Base-by-base conservation (phyloP, 306 rosid genomes). In the Dryas drummondii region DNA sequence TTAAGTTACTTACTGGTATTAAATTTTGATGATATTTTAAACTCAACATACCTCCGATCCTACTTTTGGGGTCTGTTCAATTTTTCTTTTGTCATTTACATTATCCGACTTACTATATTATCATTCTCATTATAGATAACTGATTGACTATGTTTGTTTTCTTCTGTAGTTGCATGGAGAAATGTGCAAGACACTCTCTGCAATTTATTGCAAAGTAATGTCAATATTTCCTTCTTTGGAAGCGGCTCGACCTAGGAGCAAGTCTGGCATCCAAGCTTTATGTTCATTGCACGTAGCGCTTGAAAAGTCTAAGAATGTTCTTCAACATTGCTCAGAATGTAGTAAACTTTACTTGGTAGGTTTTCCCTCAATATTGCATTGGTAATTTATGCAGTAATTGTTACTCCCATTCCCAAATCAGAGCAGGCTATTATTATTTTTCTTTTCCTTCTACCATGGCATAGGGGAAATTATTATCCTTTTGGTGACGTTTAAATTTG, bases 171-270 rank as follows among this genome's bases (percentile, higher is more conserved):
- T 94, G 84, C 99, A 94, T 75, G 96, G 93, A 85, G 90, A 89
- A 70, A 86, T 92, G 97, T 94, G 93, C 96, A 92, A 92, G 97
- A 70, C 82, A 47, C 91, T 94, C 69, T 86, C 99, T 80, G 70
- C 85, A 68, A 84, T 86, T 72, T 90, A 90, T 88, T 85, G 90
- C 86, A 91, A 84, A 87, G 85, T 94, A 69, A 76, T 90, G 85
- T 84, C 92, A 17, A 73, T 94, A 65, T 92, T 94, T 81, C 99
- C 99, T 64, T 88, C 97, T 12, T 75, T 94, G 86, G 99, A 94
- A 89, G 99, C 96, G 17, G 93, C 97, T 49, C 89, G 99, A 67
- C 99, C 99, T 46, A 77, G 99, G 83, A 94, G 99, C 84, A 94
- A 88, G 79, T 85, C 97, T 1, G 99, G 99, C 53, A 92, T 94